Percentiles rank a stretch among this genome's conserved stretches.
These are phyloP conservation scores for Drechslera avenae DNA, from an alignment of 2,329 filamentous ascomycete species.

Conservation along the genomic window DNA sequence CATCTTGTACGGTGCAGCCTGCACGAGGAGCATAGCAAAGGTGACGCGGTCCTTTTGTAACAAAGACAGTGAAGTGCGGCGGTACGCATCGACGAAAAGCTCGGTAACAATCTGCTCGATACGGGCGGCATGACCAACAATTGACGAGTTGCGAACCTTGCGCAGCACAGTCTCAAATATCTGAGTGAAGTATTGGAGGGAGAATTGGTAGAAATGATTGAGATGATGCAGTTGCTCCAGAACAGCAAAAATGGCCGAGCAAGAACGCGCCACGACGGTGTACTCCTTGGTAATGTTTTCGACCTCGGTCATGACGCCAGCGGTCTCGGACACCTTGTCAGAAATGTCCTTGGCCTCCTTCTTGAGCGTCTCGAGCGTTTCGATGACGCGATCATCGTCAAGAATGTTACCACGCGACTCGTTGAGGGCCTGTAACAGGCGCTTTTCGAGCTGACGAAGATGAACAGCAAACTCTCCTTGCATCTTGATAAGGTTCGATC, in stretches of 20 bases:
- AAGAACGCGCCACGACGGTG: conserved; percentile 88
- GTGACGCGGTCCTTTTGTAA: conserved; percentile 94
- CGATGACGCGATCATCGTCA: conserved; percentile 97
- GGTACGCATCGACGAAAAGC: conserved; percentile 88
- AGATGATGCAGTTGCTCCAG: conserved; percentile 96
- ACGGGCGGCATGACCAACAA: conserved; percentile 76
- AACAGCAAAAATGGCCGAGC: conserved; percentile 96
- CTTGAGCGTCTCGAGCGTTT: conserved; percentile 96
- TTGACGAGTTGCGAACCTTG: conserved; percentile 73
- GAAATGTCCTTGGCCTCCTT: conserved; percentile 97
- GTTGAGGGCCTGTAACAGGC: conserved; percentile 90
- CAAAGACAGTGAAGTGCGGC: conserved; percentile 88
- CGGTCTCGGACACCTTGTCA: conserved; percentile 92
- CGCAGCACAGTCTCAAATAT: conserved; percentile 94
- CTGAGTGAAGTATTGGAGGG: conserved; percentile 94
- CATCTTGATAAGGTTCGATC: conserved; percentile 96
- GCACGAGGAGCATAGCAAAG: conserved; percentile 90
- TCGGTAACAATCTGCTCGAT: conserved; percentile 90
- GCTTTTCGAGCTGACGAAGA: conserved; percentile 91
- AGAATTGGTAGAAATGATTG: conserved; percentile 99
- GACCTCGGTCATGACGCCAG: conserved; percentile 97
- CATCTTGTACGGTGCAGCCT: conserved; percentile 95
- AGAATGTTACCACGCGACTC: conserved; percentile 97
- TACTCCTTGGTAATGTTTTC: conserved; percentile 96
- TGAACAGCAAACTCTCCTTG: conserved; percentile 99